Evolutionary conservation across 177 flowering plant species (phyloP).

Genomic region (Vitis hybrid): DNA sequence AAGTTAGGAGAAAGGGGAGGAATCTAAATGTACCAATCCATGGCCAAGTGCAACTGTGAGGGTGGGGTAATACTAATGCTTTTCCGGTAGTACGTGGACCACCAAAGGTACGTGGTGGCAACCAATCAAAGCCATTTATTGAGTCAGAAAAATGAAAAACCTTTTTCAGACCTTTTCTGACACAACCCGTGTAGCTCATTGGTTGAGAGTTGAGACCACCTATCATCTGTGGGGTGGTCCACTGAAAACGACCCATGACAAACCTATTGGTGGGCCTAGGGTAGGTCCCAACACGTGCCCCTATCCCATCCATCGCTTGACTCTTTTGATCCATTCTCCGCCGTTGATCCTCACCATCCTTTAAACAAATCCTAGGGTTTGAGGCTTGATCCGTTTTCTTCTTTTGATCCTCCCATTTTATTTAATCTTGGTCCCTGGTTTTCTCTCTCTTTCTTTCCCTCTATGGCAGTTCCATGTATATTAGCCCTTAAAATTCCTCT

Average conservation of each 20-base stretch:
- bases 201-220: slow-evolving; percentile 13
- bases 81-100: slow-evolving; percentile 9
- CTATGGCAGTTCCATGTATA: no score
- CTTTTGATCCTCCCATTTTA: background rate
- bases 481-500: background rate
- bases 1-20: background rate
- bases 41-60: background rate
- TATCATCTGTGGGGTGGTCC: slow-evolving; percentile 12
- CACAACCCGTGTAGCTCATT: slow-evolving; percentile 10
- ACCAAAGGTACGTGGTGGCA: background rate
- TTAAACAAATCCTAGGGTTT: slow-evolving; percentile 7
- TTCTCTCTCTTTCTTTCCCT: background rate
- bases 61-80: background rate
- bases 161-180: slow-evolving; percentile 9
- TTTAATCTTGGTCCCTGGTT: background rate
- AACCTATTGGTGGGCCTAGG: background rate
- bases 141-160: background rate
- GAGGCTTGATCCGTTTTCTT: background rate
- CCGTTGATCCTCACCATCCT: background rate
- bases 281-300: slow-evolving; percentile 19
- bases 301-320: background rate
- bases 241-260: background rate
- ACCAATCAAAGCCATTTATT: slow-evolving; percentile 6
- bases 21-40: background rate
- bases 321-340: background rate